A percentile compares a stretch with the other conserved stretches of the same genome.
phyloP scores from a whole-genome alignment of 202 grass and related monocot genomes.

The Zizania palustris region DNA sequence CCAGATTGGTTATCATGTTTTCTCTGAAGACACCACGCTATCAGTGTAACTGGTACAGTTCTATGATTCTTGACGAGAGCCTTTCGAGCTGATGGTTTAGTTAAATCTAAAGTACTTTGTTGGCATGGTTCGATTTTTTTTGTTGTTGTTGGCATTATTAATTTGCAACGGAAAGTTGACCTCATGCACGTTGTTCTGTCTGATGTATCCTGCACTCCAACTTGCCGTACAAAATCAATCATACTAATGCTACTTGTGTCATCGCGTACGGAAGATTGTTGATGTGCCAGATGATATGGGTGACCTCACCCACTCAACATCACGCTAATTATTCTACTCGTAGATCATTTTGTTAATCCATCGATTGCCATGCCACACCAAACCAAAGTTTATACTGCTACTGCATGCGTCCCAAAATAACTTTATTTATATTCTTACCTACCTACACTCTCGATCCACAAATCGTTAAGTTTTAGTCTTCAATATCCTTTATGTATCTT shows the following conservation, averaged over 20 bases:
- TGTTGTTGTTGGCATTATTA: neutral
- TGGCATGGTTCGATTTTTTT: neutral
- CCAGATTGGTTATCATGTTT: neutral
- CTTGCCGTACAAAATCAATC: neutral
- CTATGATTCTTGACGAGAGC: neutral
- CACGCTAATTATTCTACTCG: neutral
- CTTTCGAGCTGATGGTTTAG: neutral
- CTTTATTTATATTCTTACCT: neutral
- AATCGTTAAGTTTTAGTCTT: no score
- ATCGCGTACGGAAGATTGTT: neutral
- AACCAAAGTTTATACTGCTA: neutral
- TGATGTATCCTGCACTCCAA: neutral
- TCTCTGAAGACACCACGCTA: neutral
- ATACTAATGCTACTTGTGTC: neutral
- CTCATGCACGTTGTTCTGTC: no score
- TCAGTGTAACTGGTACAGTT: neutral
- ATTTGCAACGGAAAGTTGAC: neutral
- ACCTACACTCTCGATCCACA: neutral
- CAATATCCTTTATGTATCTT: no score
- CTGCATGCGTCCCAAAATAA: neutral
- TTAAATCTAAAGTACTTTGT: neutral
- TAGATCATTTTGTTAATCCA: neutral
- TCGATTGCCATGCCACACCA: neutral
- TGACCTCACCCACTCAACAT: neutral
- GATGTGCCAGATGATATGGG: neutral